Base-by-base conservation (phyloP, 192 early-diverging fungal species). In the Coemansia sp. region DNA sequence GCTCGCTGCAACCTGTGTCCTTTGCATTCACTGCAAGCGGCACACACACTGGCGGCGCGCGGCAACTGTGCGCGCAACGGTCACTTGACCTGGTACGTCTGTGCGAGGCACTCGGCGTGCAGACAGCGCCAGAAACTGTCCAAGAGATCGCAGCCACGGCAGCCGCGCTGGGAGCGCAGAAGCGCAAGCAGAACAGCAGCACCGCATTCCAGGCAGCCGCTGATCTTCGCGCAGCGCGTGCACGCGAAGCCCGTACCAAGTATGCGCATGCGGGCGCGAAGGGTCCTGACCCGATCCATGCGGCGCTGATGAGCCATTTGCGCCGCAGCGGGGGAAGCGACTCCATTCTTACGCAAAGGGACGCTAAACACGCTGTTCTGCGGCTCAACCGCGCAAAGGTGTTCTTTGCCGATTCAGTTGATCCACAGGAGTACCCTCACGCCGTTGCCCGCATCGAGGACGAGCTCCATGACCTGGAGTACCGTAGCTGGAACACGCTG, bases 61-160 rank as follows among this genome's bases (percentile, higher is more conserved):
- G 33, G 46, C 57, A 66, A 59, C 65, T 74, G 40, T 58, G 63
- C 33, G 72, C 69, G 0, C 72, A 80, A 45, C 68, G 77, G 34
- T 55, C 77, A 2, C 68, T 53, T 17, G 77, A 80, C 14, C 38
- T 80, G 20, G n/a, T 80, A 22, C 52, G 41, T n/a, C 66, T 80
- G 29, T 80, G 77, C 49, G 22, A 15, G 1, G 50, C 61, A 19
- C 65, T 74, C 20, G 62, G 33, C 5, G 59, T 68, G 8, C 33
- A 59, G 11, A 23, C 54, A 11, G 48, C 36, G 6, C 29, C 57
- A 5, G 57, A 41, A 3, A 11, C 58, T 0, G 25, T 65, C 1
- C 14, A 14, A 2, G 72, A 80, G 40, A 71, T 80, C 40, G 57
- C 74, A 14, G 48, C 40, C 6, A 34, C 52, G 14, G 25, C 66